Conservation (phyloP, 768 basidiomycete genomes). For the Lyophyllum shimeji region DNA sequence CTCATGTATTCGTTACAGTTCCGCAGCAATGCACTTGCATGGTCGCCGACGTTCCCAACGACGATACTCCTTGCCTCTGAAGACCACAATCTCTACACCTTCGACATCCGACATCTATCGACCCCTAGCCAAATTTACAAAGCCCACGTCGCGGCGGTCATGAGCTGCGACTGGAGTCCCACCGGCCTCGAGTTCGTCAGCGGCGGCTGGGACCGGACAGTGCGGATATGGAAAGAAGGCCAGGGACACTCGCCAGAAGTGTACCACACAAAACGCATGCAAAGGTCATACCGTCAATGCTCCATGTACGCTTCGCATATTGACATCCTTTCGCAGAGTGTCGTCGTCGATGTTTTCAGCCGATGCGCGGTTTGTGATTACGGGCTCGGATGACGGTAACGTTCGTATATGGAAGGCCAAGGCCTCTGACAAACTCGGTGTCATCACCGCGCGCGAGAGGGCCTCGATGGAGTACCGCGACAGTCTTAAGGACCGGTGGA, state of each 20-base stretch:
- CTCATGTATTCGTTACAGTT: conserved; percentile 47
- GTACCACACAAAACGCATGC: conserved; percentile 99
- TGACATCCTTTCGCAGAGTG: conserved; percentile 50
- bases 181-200: conserved; percentile 95
- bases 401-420: conserved; percentile 95
- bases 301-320: background rate
- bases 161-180: conserved; percentile 96
- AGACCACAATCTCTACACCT: conserved; percentile 98
- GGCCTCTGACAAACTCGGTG: conserved; percentile 88
- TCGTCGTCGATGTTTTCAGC: conserved; percentile 86
- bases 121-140: conserved; percentile 93
- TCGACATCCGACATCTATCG: conserved; percentile 85
- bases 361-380: conserved; percentile 87
- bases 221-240: conserved; percentile 90
- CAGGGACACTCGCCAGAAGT: conserved; percentile 81
- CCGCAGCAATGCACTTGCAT: conserved; percentile 85
- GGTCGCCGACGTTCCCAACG: conserved; percentile 97
- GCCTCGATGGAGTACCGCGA: conserved; percentile 93
- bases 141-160: conserved; percentile 94
- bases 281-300: conserved; percentile 53
- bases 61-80: conserved; percentile 92
- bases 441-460: conserved; percentile 86
- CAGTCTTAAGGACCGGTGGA: conserved; percentile 86
- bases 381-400: conserved; percentile 94
- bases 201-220: conserved; percentile 94